Percentiles rank a stretch among this genome's conserved stretches.
phyloP scores from a whole-genome alignment of 441 rosid species.

The Brassica balearica region DNA sequence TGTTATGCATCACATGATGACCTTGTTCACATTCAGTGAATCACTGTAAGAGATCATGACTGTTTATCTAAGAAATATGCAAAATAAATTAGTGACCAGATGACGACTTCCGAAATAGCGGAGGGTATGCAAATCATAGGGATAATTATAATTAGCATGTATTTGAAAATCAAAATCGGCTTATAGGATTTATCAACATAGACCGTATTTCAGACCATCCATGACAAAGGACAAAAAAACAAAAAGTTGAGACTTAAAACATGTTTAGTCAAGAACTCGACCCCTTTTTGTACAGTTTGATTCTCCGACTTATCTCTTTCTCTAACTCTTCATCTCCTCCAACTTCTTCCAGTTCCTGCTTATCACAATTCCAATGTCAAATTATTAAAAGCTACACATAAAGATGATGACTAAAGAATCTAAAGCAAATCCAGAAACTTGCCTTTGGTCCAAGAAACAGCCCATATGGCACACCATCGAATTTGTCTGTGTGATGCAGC shows the following conservation, averaged over 20 bases:
- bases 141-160: not conserved
- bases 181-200: conserved; percentile 27
- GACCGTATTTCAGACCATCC: conserved; percentile 10
- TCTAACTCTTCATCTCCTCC: conserved; percentile 86
- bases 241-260: not conserved
- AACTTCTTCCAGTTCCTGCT: conserved; percentile 86
- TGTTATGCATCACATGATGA: not conserved
- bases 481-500: conserved; percentile 95
- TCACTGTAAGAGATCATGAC: not conserved
- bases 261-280: conserved; percentile 31
- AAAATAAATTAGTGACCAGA: not conserved
- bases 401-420: not conserved
- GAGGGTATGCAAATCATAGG: not conserved
- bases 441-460: conserved; percentile 94
- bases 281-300: conserved; percentile 50
- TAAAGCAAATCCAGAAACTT: not conserved
- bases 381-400: not conserved
- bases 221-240: not conserved
- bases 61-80: not conserved
- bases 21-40: not conserved
- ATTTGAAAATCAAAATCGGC: conserved; percentile 29
- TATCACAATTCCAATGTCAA: conserved; percentile 11
- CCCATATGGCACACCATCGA: conserved; percentile 92
- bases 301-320: conserved; percentile 71
- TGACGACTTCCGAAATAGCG: not conserved